phyloP scores from a whole-genome alignment of 225 moss, liverwort and hornwort genomes.

The Neckera pumila region DNA sequence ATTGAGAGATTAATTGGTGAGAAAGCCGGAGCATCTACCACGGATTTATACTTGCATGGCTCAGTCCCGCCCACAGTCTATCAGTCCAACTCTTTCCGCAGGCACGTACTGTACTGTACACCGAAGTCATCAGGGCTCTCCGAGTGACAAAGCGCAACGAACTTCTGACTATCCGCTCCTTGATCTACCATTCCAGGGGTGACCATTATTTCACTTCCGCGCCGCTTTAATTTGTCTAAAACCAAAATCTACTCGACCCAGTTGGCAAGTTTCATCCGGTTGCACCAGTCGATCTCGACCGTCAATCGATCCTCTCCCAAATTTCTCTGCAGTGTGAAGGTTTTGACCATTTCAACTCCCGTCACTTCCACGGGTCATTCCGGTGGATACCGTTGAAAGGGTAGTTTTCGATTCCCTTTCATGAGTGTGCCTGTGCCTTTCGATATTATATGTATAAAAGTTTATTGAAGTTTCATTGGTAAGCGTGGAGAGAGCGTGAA shows the following conservation, averaged over 20 bases:
- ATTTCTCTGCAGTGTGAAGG: not conserved
- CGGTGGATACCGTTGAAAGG: not conserved
- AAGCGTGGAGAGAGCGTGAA: too few relatives aligned
- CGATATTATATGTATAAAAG: not conserved
- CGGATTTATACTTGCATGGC: not conserved
- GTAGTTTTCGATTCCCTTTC: not conserved
- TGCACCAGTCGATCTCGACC: not conserved
- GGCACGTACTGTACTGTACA: not conserved
- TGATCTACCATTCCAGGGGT: not conserved
- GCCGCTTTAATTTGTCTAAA: not conserved
- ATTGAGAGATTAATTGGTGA: not conserved
- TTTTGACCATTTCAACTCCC: not conserved
- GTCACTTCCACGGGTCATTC: not conserved
- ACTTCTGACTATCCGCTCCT: not conserved
- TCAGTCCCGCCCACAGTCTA: not conserved
- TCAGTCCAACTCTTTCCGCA: not conserved
- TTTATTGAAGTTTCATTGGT: not conserved
- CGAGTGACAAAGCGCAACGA: not conserved
- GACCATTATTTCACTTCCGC: not conserved
- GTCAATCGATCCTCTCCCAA: too few relatives aligned
- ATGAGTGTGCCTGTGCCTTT: not conserved
- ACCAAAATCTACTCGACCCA: not conserved
- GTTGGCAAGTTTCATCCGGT: not conserved
- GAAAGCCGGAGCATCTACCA: not conserved
- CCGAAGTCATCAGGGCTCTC: not conserved